phyloP scores from a whole-genome alignment of 2,329 filamentous ascomycete genomes.

The Biscogniauxia marginata region DNA sequence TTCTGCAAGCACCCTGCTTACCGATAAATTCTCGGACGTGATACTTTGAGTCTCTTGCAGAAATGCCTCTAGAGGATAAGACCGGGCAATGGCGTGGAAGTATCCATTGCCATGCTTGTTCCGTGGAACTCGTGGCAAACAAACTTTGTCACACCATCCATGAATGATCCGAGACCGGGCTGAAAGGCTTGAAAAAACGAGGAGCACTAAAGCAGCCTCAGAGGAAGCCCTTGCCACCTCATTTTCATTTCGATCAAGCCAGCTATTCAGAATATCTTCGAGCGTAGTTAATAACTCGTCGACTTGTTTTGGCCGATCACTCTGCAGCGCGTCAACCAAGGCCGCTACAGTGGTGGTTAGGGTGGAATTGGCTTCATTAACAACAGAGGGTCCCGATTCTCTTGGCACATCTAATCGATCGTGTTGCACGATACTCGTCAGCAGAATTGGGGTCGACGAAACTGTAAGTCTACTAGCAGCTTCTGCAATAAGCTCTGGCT shows the following conservation, averaged over 20 bases:
- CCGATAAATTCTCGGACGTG: conserved; percentile 21
- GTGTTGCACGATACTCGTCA: conserved; percentile 32
- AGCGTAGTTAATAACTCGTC: conserved; percentile 26
- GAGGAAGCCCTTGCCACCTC: conserved; percentile 51
- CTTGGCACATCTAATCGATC: conserved; percentile 19
- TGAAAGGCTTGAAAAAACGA: conserved; percentile 42
- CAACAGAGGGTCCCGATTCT: conserved; percentile 26
- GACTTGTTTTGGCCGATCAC: conserved; percentile 12
- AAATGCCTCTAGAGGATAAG: conserved; percentile 41
- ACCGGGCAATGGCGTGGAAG: conserved; percentile 52
- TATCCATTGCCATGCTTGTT: conserved; percentile 47
- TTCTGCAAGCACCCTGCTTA: conserved; percentile 45
- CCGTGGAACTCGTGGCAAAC: conserved; percentile 31
- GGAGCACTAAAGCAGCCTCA: conserved; percentile 48
- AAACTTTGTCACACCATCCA: conserved; percentile 47
- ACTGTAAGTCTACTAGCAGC: conserved; percentile 58
- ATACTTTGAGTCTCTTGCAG: conserved; percentile 20
- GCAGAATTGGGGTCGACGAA: conserved; percentile 48
- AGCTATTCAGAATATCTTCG: conserved; percentile 38
- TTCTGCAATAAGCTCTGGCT: conserved; percentile 64
- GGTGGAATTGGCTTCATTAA: conserved; percentile 14
- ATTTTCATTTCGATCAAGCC: conserved; percentile 50
- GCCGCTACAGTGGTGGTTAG: conserved; percentile 6
- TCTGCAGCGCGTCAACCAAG: conserved; percentile 16
- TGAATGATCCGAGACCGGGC: conserved; percentile 41